Base-by-base conservation (phyloP, 371 early-diverging fungal species). In the Lichtheimia ornata region DNA sequence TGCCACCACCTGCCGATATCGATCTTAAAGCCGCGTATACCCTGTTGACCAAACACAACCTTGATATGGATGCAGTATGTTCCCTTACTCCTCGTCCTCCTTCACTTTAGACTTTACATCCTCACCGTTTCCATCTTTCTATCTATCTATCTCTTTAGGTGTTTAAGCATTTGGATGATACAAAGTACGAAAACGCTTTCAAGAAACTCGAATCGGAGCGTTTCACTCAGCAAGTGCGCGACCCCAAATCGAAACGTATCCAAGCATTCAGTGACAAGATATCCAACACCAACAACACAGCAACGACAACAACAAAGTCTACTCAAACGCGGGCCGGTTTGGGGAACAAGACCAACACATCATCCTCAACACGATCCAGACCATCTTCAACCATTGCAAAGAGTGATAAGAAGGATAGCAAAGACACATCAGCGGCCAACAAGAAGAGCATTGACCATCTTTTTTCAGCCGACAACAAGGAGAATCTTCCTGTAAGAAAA, bases 401-500 rank as follows among this genome's bases (percentile, higher is more conserved):
- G 35, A 35, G 35, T 35, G 35, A 35, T 35, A 35, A 2, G 9
- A 35, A 35, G 35, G 11, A 35, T 11, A 35, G 9, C 1, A 35
- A 35, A 35, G 35, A 35, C 35, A 6, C 35, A 35, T 35, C 35
- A 9, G 35, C 35, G 22, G 22, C 22, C 22, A 22, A 22, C 35
- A 35, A 35, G 11, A 35, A 35, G 11, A 35, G 35, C 35, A 35
- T 35, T 35, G 35, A 35, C 35, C 35, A 35, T 35, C 35, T 47
- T 9, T 47, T 47, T 47, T 47, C 47, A 18, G n/a, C 47, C 18
- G 47, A 47, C 22, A 22, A 47, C 47, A 47, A 47, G 22, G 47
- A 47, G 47, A 47, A 47, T 47, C 47, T 47, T n/a, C 47, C 47
- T n/a, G 47, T 47, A 47, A 47, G 47, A 22, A 22, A 22, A 22